Base-by-base conservation (phyloP, 139 green algal species). In the Diplosphaera chodatii region DNA sequence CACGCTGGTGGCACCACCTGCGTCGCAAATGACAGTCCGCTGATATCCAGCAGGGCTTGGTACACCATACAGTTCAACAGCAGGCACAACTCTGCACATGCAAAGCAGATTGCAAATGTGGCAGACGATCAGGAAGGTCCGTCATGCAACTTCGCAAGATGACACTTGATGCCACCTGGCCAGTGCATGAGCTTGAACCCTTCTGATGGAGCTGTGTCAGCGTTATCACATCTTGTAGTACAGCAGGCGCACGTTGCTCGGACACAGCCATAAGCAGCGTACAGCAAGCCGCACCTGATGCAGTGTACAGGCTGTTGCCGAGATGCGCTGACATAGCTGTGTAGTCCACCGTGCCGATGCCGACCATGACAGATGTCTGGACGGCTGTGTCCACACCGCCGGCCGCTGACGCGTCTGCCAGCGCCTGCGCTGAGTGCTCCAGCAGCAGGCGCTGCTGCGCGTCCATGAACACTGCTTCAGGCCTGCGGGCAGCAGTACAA, bases 381-480 rank as follows among this genome's bases (percentile, higher is more conserved):
- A 13, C 15, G 18, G 66, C 37, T 16, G 56, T 40, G 59, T 28
- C 22, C 8, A 1, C 63, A 67, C 4, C 30, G 64, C 25, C 8
- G n/a, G 63, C 48, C 64, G 59, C 32, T 63, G 20, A 6, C 25
- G 64, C 0, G 55, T 64, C 5, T 6, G 63, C 40, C 62, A 78
- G 41, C 1, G 65, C 67, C 33, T 71, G 55, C 23, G 30, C 63
- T 16, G 56, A 63, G 23, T 77, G 71, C 63, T 92, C 78, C 65
- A 94, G 33, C 66, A 94, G 74, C 64, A 93, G 59, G 1, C 89
- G 82, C 71, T 95, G 89, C 78, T 95, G 89, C 4, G 85, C 85
- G 72, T 95, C 89, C 76, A 87, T 86, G 68, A 67, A 65, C 4
- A 66, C 21, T 4, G 80, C 77, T 37, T 89, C 84, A 3, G 74